Evolutionary conservation across 2,329 filamentous ascomycete species (phyloP), one percentile per base, ranked within the genome.

Genomic region (Paecilomyces dactylethromorphus): DNA sequence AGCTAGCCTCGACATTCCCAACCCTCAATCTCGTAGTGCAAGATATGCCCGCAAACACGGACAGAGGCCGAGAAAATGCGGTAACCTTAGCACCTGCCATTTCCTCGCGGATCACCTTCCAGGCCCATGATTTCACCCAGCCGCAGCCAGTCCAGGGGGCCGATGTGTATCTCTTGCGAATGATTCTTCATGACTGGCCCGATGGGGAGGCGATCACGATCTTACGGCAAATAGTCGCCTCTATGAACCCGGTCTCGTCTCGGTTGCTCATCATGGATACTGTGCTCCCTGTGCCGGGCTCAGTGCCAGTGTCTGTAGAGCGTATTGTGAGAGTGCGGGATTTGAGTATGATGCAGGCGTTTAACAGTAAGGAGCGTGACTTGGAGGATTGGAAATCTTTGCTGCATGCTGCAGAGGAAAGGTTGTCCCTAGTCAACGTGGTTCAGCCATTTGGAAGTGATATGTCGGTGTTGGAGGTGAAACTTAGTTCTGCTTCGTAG

Each of bases 11-110:
- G 60, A 71, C 69, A 58, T 84, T 80, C 70, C 75, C 75, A 53
- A 75, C 79, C 45, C 77, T 84, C 63, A 76, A 74, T 53, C 85
- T 85, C 65, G 70, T 85, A 13, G 83, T 82, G 1, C 76, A 83
- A 61, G 80, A 82, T 61, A 70, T 81, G 13, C 67, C 72, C 10
- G 66, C 76, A 29, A 72, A 73, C 3, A 63, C 69, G 26, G 61
- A 73, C 3, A 35, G 29, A 22, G 53, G 13, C 11, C 26, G 21
- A 12, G 51, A 26, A 7, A 54, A 22, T n/a, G 5, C 10, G 15
- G 18, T 7, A 32, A 6, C 31, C 35, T 35, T 55, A 10, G 12
- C 51, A 13, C 15, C 56, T 26, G 32, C 35, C 4, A 49, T 61
- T 22, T 24, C 53, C 11, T 56, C 52, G n/a, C 60, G 64, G 26